Evolutionary conservation across 2,329 filamentous ascomycete species (phyloP).

Genomic region (Xylaria sp.): DNA sequence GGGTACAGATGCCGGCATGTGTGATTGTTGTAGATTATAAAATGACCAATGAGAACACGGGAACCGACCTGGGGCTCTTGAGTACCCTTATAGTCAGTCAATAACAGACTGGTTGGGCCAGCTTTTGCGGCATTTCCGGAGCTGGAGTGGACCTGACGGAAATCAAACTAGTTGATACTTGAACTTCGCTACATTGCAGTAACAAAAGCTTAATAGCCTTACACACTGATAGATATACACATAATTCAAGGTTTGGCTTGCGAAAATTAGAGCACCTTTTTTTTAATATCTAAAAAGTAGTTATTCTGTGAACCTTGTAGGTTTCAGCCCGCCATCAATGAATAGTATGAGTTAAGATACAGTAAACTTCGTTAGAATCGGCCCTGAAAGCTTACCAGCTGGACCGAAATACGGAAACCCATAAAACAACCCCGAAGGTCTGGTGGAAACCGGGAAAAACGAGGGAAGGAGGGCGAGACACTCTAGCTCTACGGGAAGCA

Average conservation of each 20-base stretch:
- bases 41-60: slow-evolving; percentile 14
- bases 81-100: not conserved
- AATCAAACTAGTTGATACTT: too few species aligned
- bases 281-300: too few species aligned
- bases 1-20: not conserved
- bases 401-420: not conserved
- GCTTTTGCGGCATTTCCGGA: not conserved
- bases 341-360: not conserved
- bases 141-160: too few species aligned
- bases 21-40: not conserved
- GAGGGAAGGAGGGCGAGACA: not conserved
- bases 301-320: too few species aligned
- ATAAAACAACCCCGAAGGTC: not conserved
- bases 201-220: too few species aligned
- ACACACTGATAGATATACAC: too few species aligned
- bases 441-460: not conserved
- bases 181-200: too few species aligned
- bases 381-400: not conserved
- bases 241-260: too few species aligned
- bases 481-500: not conserved
- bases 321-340: not conserved
- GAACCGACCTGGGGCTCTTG: not conserved
- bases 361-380: not conserved
- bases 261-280: too few species aligned
- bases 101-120: not conserved